Conservation (phyloP, 208 protist genomes). For the Zelonia costaricensis region DNA sequence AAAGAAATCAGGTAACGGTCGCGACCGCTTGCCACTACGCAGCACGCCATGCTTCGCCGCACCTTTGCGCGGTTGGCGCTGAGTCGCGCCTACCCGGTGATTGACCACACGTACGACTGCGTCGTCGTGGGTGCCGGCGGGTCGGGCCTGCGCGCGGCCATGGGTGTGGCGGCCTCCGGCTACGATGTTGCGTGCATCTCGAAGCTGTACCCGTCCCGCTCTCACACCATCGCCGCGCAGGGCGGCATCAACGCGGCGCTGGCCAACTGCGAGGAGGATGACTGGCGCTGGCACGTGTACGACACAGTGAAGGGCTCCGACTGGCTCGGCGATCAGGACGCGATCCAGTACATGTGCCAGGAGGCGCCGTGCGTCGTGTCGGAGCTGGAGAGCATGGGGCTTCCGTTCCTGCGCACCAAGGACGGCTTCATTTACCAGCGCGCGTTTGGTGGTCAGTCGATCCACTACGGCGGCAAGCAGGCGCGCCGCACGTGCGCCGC, state of each 20-base stretch:
- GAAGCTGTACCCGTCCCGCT: slow-evolving; percentile 99
- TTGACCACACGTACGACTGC: slow-evolving; percentile 99
- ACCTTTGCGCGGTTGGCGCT: slow-evolving; percentile 55
- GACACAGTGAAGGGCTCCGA: slow-evolving; percentile 99
- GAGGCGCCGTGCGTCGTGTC: slow-evolving; percentile 94
- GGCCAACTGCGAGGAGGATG: slow-evolving; percentile 98
- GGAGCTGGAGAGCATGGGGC: slow-evolving; percentile 98
- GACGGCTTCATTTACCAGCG: slow-evolving; percentile 99
- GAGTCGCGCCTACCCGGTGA: slow-evolving; percentile 92
- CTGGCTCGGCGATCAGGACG: slow-evolving; percentile 99
- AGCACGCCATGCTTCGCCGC: slow-evolving; percentile 62
- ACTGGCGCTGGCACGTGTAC: slow-evolving; percentile 99
- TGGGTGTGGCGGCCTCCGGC: slow-evolving; percentile 97
- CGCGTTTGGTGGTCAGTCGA: slow-evolving; percentile 98
- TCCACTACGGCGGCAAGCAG: slow-evolving; percentile 97
- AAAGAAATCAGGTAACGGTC: no score
- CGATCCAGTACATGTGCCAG: slow-evolving; percentile 99
- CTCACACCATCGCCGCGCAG: slow-evolving; percentile 99
- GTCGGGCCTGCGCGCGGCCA: slow-evolving; percentile 97
- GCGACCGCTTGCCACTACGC: no score
- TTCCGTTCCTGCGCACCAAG: slow-evolving; percentile 98
- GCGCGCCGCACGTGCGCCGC: slow-evolving; percentile 97
- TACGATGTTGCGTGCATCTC: slow-evolving; percentile 98
- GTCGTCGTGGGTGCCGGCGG: slow-evolving; percentile 99
- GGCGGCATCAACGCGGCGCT: slow-evolving; percentile 99